Base-by-base conservation (phyloP, 1,284 basidiomycete genomes). In the Phellopilus nigrolimitatus region DNA sequence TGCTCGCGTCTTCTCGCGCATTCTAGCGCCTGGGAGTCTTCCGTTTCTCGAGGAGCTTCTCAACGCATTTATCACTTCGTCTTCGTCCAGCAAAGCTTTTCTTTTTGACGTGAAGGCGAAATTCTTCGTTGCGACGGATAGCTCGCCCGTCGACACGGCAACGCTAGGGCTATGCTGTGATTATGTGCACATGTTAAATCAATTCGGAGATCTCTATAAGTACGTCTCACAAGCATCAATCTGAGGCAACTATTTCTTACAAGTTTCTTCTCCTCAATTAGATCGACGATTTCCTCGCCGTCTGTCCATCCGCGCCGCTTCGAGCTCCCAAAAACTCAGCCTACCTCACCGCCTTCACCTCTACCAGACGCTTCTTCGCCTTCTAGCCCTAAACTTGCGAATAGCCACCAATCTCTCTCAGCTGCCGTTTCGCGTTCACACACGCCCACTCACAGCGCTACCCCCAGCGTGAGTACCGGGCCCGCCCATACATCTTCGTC, bases 61-160 rank as follows among this genome's bases (percentile, higher is more conserved):
- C 22, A 90, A 94, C 60, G 75, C 88, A 6, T 88, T 92, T 62
- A 88, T 85, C 59, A 78, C 86, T 84, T 91, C 92, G 55, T 94
- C 89, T 1, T 87, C 89, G 60, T 88, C 94, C 39, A 86, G 91
- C 34, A 97, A 97, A 66, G 89, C 91, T 0, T 97, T 95, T 66
- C 68, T 98, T 9, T 97, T 97, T 61, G 95, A 99, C 64, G 82
- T 84, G 3, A 78, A 78, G 4, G 91, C 91, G 15, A 78, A 91
- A 47, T 75, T 98, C 28, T 95, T 94, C 61, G 78, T 98, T 17
- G 93, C 93, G 1, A 93, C 94, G 4, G 95, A 99, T 64, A 84
- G 88, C 15, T 91, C 91, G 0, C 92, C 95, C 0, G 90, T 97
- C 24, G 95, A 97, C 65, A 79, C 86, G 49, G 83, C 85, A 1